phyloP scores from a whole-genome alignment of 805 yeast genomes.

The Candida yuanshanica region DNA sequence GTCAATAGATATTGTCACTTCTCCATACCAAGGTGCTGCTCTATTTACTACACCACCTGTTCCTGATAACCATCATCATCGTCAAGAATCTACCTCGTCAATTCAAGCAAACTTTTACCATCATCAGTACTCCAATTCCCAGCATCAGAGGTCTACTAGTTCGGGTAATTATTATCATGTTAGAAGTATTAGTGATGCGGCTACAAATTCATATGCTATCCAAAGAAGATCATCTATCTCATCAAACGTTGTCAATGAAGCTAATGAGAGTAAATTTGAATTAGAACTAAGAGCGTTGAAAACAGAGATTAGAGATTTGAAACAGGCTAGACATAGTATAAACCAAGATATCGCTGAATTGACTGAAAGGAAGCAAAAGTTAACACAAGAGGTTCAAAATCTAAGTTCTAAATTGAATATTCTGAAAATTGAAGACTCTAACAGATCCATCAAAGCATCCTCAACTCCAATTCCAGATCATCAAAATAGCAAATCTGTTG shows the following conservation, averaged over 20 bases:
- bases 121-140: not conserved
- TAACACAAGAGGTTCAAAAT: slow-evolving; percentile 40
- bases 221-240: not conserved
- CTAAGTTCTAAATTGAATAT: slow-evolving; percentile 24
- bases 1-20: not conserved
- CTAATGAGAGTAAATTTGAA: slow-evolving; percentile 20
- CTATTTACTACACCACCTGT: slow-evolving; percentile 25
- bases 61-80: slow-evolving; percentile 9
- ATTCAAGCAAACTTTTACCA: slow-evolving; percentile 4
- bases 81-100: not conserved
- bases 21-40: slow-evolving; percentile 21
- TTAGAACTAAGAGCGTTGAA: slow-evolving; percentile 36
- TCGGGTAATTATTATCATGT: slow-evolving; percentile 2
- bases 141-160: slow-evolving; percentile 2
- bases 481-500: not conserved
- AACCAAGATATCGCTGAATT: slow-evolving; percentile 48
- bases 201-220: not conserved
- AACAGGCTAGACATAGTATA: slow-evolving; percentile 37
- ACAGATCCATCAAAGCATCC: not conserved
- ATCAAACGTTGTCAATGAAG: slow-evolving; percentile 5
- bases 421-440: slow-evolving; percentile 5
- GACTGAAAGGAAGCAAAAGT: slow-evolving; percentile 37
- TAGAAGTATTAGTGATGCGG: slow-evolving; percentile 5
- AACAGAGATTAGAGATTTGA: slow-evolving; percentile 35
- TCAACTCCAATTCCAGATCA: not conserved